Conservation (phyloP, 2,329 filamentous ascomycete genomes). For the Ascosphaera acerosa region DNA sequence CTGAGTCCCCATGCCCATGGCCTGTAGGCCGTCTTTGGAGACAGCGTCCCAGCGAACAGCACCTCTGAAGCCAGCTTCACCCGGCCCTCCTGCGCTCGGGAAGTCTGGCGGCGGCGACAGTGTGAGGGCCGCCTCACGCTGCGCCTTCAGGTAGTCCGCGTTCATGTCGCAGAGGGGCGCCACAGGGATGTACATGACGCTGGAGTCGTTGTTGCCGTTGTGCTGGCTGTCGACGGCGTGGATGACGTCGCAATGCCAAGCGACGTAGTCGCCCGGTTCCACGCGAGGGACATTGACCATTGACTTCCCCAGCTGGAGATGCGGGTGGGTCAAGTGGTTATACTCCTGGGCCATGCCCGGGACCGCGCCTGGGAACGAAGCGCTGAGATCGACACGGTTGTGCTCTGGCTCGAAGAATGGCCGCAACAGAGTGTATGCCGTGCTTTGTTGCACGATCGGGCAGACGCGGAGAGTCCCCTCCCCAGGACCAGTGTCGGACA, state of each 20-base stretch:
- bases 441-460: constrained; percentile 48
- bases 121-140: constrained; percentile 42
- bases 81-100: constrained; percentile 27
- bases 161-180: constrained; percentile 58
- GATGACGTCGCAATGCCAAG: constrained; percentile 57
- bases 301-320: constrained; percentile 37
- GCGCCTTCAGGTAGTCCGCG: constrained; percentile 40
- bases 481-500: constrained; percentile 44
- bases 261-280: constrained; percentile 47
- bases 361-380: constrained; percentile 41
- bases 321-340: constrained; percentile 37
- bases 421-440: constrained; percentile 54
- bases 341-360: constrained; percentile 46
- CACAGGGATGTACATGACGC: constrained; percentile 70
- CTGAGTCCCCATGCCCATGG: constrained; percentile 27
- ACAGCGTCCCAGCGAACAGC: constrained; percentile 16
- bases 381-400: constrained; percentile 16
- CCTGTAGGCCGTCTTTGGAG: constrained; percentile 24
- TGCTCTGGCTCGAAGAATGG: constrained; percentile 47
- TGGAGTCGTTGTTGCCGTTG: constrained; percentile 43
- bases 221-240: constrained; percentile 70
- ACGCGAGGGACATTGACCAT: constrained; percentile 50
- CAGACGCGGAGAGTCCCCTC: constrained; percentile 68
- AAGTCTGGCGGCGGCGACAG: constrained; percentile 48
- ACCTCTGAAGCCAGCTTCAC: constrained; percentile 17